Evolutionary conservation across 108 stramenopile genomes (phyloP).

Genomic region (Cylindrotheca fusiformis): DNA sequence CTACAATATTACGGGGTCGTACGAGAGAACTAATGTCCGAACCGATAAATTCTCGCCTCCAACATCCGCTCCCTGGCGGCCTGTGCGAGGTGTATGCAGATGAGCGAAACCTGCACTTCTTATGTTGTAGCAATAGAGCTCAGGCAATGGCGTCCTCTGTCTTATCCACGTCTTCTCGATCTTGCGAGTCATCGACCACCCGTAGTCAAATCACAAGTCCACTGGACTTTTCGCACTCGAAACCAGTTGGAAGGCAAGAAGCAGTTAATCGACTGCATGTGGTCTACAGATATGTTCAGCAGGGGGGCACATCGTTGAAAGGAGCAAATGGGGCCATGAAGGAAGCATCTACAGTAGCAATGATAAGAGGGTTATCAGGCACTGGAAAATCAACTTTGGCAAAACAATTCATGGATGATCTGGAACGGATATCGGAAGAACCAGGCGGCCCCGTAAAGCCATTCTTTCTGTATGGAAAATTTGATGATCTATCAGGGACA

Average conservation of each 20-base stretch:
- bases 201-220: too few species aligned
- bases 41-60: too few species aligned
- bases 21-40: too few species aligned
- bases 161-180: too few species aligned
- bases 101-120: too few species aligned
- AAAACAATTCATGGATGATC: slow-evolving; percentile 5
- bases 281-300: slow-evolving; percentile 1
- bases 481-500: not conserved
- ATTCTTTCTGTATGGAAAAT: slow-evolving; percentile 14
- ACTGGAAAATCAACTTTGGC: slow-evolving; percentile 10
- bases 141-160: too few species aligned
- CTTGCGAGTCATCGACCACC: too few species aligned
- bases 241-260: not conserved
- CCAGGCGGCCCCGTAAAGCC: not conserved
- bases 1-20: too few species aligned
- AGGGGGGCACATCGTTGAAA: not conserved
- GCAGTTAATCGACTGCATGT: not conserved
- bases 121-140: too few species aligned
- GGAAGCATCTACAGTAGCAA: not conserved
- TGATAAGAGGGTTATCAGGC: slow-evolving; percentile 2
- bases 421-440: not conserved
- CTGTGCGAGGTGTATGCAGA: too few species aligned
- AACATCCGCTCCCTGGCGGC: too few species aligned
- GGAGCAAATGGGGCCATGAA: not conserved
- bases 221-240: not conserved